Evolutionary conservation across 805 yeast genomes (phyloP).

Genomic region (Ogataea allantospora): DNA sequence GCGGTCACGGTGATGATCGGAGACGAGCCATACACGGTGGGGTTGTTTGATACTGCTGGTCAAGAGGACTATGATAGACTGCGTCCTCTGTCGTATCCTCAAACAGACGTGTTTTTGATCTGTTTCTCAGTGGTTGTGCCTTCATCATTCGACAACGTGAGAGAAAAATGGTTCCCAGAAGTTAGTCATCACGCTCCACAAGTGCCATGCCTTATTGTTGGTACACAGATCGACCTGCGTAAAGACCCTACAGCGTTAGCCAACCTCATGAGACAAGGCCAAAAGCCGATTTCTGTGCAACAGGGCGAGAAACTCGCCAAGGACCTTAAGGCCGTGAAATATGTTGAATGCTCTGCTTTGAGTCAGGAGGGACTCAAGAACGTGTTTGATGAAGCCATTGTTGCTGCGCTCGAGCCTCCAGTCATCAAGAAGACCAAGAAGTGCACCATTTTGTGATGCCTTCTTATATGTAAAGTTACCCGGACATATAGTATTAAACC

Average conservation of each 20-base stretch:
- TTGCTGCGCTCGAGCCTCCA: conserved; percentile 97
- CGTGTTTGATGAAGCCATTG: conserved; percentile 98
- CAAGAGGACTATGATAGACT: conserved; percentile 98
- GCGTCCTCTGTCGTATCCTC: conserved; percentile 95
- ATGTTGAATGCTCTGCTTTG: conserved; percentile 96
- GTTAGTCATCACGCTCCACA: conserved; percentile 95
- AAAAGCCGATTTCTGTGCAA: conserved; percentile 79
- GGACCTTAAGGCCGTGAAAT: conserved; percentile 92
- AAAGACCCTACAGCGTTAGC: conserved; percentile 89
- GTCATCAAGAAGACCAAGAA: conserved; percentile 77
- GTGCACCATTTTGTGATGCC: conserved; percentile 72
- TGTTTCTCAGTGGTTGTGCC: conserved; percentile 97
- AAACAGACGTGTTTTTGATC: conserved; percentile 93
- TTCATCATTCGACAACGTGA: conserved; percentile 94
- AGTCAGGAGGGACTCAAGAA: conserved; percentile 96
- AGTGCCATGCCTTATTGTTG: conserved; percentile 94
- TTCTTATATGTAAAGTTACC: conserved; percentile 7
- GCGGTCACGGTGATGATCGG: conserved; percentile 96
- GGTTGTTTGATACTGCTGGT: conserved; percentile 98
- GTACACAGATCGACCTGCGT: conserved; percentile 94
- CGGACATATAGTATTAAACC: conserved; percentile 5
- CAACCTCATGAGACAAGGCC: conserved; percentile 85
- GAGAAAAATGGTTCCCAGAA: conserved; percentile 98
- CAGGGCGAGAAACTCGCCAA: conserved; percentile 92
- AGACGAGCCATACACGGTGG: conserved; percentile 95